Conservation (phyloP, 768 basidiomycete genomes). For the Rhodotorula babjevae region DNA sequence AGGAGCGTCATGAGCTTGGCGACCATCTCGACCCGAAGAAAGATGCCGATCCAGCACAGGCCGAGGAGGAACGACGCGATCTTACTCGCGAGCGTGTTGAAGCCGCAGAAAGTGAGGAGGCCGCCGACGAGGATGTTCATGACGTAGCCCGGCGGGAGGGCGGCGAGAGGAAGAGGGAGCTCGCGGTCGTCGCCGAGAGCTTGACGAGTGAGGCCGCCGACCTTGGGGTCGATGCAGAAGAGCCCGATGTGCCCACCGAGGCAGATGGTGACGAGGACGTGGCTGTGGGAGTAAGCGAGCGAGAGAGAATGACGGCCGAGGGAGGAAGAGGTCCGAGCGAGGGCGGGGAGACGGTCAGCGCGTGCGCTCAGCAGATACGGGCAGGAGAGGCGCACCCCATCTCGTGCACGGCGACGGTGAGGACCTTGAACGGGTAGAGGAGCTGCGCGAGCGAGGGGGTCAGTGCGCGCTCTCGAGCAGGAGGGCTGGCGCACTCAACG, state of each 20-base stretch:
- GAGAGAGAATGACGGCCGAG: too few relatives aligned
- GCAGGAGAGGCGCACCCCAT: constrained; percentile 14
- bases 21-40: constrained; percentile 4
- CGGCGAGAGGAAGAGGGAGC: constrained; percentile 10
- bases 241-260: constrained; percentile 27
- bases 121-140: constrained; percentile 36
- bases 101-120: constrained; percentile 32
- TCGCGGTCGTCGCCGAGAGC: constrained; percentile 7
- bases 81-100: constrained; percentile 40
- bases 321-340: too few relatives aligned
- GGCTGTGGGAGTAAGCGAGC: constrained; percentile 3
- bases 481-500: background rate
- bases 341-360: background rate
- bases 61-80: constrained; percentile 37
- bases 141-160: constrained; percentile 25
- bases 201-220: constrained; percentile 29
- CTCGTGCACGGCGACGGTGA: constrained; percentile 36
- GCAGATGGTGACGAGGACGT: constrained; percentile 31
- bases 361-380: background rate
- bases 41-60: constrained; percentile 19
- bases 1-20: constrained; percentile 17
- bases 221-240: constrained; percentile 31
- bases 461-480: too few relatives aligned
- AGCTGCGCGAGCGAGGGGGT: background rate
- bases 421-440: constrained; percentile 39